Conservation (phyloP, 2,329 filamentous ascomycete genomes). For the Epichloe sylvatica region DNA sequence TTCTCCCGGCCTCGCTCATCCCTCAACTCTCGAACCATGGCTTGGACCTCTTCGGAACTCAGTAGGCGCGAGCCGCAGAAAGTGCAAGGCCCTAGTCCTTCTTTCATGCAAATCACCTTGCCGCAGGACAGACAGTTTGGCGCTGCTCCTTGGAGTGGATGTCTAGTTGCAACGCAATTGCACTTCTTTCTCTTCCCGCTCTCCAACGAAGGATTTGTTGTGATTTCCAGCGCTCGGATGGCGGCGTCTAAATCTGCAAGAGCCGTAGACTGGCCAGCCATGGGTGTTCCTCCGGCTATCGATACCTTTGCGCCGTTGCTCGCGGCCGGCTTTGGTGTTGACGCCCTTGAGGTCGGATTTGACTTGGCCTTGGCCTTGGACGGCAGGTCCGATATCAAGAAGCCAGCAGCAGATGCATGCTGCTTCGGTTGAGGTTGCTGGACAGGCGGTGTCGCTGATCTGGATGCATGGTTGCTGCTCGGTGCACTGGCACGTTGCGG, state of each 20-base stretch:
- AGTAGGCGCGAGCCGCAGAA: constrained; percentile 71
- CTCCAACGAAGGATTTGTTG: constrained; percentile 65
- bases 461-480: constrained; percentile 23
- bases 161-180: constrained; percentile 75
- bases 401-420: constrained; percentile 50
- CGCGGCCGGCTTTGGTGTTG: constrained; percentile 38
- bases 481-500: constrained; percentile 31
- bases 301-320: constrained; percentile 49
- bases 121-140: constrained; percentile 89
- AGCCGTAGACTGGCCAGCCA: constrained; percentile 67
- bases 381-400: constrained; percentile 63
- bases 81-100: constrained; percentile 87
- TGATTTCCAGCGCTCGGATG: constrained; percentile 79
- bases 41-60: constrained; percentile 58
- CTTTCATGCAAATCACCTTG: constrained; percentile 88
- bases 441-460: constrained; percentile 21
- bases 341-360: constrained; percentile 36
- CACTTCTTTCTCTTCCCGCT: constrained; percentile 50
- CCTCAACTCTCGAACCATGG: constrained; percentile 70
- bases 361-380: constrained; percentile 43
- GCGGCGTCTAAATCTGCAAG: constrained; percentile 62
- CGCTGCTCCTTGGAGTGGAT: constrained; percentile 78
- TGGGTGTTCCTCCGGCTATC: constrained; percentile 63
- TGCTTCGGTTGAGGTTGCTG: constrained; percentile 31
- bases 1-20: constrained; percentile 79